These are phyloP conservation scores for Cytidiella melzeri DNA, from an alignment of 768 basidiomycete genomes.

Conservation along the genomic window DNA sequence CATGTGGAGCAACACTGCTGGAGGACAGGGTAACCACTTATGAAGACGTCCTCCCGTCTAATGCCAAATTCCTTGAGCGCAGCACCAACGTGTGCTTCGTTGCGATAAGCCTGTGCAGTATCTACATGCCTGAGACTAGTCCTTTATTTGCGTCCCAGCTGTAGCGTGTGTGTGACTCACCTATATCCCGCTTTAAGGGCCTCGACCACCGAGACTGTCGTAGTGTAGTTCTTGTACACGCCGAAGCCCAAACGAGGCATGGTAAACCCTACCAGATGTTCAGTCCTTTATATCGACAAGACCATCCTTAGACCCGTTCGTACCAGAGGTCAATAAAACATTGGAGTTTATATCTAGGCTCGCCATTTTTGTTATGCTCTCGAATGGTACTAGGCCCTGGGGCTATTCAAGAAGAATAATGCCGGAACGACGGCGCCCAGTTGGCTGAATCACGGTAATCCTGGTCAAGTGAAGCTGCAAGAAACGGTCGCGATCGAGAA, in stretches of 20 bases:
- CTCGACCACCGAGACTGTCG: constrained; percentile 48
- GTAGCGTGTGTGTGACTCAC: constrained; percentile 1
- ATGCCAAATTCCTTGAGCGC: constrained; percentile 54
- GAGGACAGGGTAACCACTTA: constrained; percentile 41
- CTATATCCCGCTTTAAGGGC: constrained; percentile 67
- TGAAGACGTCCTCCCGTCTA: constrained; percentile 54
- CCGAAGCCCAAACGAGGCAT: constrained; percentile 70
- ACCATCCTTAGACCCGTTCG: not conserved
- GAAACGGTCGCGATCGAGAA: too few relatives aligned
- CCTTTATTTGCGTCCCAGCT: not conserved
- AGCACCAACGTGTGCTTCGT: constrained; percentile 59
- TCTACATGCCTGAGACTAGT: constrained; percentile 60
- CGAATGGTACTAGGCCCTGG: too few relatives aligned
- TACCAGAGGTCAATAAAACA: not conserved
- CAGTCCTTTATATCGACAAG: not conserved
- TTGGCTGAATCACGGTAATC: too few relatives aligned
- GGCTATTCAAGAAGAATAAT: too few relatives aligned
- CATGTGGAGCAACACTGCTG: not conserved
- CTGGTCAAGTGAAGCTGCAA: too few relatives aligned
- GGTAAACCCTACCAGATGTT: constrained; percentile 27
- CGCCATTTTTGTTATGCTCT: not conserved
- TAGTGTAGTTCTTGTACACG: constrained; percentile 62
- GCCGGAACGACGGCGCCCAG: too few relatives aligned
- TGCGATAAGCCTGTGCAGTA: constrained; percentile 65
- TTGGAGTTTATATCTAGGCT: not conserved